These are phyloP conservation scores for Zarea fungicola DNA, from an alignment of 2,329 filamentous ascomycete species.

Conservation along the genomic window DNA sequence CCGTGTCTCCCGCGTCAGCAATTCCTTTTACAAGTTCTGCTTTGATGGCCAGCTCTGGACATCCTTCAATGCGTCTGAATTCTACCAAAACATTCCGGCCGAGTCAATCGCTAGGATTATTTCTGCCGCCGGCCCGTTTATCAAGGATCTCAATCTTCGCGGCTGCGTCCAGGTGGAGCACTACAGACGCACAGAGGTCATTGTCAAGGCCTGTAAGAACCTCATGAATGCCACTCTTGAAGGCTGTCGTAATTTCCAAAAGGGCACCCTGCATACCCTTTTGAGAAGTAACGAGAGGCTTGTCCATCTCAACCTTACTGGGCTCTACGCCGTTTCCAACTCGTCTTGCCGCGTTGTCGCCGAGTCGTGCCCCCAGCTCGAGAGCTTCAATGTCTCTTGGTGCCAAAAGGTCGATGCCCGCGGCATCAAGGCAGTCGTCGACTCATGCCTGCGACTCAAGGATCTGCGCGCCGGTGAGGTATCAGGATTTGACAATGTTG, in stretches of 20 bases:
- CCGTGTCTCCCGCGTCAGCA: constrained; percentile 69
- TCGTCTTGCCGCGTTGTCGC: constrained; percentile 82
- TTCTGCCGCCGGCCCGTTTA: constrained; percentile 77
- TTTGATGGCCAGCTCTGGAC: constrained; percentile 95
- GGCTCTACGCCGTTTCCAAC: constrained; percentile 74
- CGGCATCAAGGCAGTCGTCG: constrained; percentile 67
- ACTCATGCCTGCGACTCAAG: constrained; percentile 65
- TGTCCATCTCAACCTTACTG: constrained; percentile 80
- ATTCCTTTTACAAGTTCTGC: constrained; percentile 73
- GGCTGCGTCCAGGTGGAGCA: constrained; percentile 88
- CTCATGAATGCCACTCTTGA: constrained; percentile 83
- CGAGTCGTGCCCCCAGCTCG: constrained; percentile 72
- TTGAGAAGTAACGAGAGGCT: constrained; percentile 69
- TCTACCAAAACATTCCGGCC: constrained; percentile 81
- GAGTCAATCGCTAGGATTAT: constrained; percentile 82
- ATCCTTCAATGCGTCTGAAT: constrained; percentile 75
- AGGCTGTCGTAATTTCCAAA: constrained; percentile 79
- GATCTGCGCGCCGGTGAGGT: constrained; percentile 82
- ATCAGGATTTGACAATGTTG: constrained; percentile 67
- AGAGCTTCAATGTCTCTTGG: constrained; percentile 87
- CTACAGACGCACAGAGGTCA: constrained; percentile 68
- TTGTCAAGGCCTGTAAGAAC: constrained; percentile 82
- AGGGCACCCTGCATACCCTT: constrained; percentile 71
- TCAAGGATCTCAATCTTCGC: constrained; percentile 82
- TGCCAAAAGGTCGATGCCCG: constrained; percentile 78